phyloP scores from a whole-genome alignment of 768 basidiomycete genomes.

The Sarcomyxa edulis region DNA sequence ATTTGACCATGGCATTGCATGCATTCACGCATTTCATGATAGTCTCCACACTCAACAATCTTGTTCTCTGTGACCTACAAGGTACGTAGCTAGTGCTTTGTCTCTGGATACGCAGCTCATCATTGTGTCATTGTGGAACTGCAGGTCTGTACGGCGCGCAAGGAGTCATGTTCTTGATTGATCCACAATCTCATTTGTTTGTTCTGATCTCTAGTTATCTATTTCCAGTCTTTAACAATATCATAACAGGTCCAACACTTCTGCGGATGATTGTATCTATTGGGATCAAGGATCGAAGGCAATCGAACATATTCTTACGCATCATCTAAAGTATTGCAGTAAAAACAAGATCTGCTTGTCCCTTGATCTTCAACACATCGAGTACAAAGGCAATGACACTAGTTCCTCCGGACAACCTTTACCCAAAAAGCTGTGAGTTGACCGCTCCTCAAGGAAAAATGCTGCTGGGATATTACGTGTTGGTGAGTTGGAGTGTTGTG shows the following conservation, averaged over 20 bases:
- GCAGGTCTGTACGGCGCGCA: conserved; percentile 1
- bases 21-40: conserved; percentile 15
- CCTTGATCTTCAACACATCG: no score
- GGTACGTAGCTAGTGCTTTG: no score
- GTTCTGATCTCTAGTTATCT: conserved; percentile 1
- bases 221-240: not conserved
- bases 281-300: not conserved
- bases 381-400: no score
- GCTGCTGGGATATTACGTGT: no score
- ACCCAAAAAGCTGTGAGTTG: no score
- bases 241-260: no score
- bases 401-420: no score
- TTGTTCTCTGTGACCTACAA: conserved; percentile 7
- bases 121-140: no score
- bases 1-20: conserved; percentile 13
- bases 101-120: no score
- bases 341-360: not conserved
- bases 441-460: no score
- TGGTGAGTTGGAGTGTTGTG: no score
- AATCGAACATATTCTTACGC: not conserved
- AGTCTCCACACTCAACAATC: conserved; percentile 3
- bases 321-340: not conserved
- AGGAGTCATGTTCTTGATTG: conserved; percentile 8
- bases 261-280: not conserved
- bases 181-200: conserved; percentile 11